These are phyloP conservation scores for Protomyces inouyei DNA, from an alignment of 1,139 yeast species.

Conservation along the genomic window DNA sequence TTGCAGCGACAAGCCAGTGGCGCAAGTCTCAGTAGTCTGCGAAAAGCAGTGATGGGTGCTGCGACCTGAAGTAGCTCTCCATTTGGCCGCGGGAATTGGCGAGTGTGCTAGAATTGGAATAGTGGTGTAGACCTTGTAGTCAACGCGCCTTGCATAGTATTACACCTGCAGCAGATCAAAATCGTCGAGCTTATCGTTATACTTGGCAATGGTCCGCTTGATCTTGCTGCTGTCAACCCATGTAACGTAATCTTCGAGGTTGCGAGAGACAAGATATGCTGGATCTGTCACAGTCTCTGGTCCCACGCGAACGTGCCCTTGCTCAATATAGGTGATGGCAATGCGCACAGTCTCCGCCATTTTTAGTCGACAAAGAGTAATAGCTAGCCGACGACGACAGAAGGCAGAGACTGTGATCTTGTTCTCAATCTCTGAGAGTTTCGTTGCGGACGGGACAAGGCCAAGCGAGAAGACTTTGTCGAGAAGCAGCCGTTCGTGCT, in stretches of 20 bases:
- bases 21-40: constrained; percentile 7
- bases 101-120: too few species aligned
- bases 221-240: constrained; percentile 97
- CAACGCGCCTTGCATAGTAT: not conserved
- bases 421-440: constrained; percentile 88
- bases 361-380: constrained; percentile 87
- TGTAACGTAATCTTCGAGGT: constrained; percentile 91
- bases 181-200: constrained; percentile 58
- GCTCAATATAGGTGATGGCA: constrained; percentile 88
- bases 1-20: not conserved
- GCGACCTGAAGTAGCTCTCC: not conserved
- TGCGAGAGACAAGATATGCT: constrained; percentile 80
- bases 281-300: constrained; percentile 95
- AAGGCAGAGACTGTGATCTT: constrained; percentile 87
- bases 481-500: constrained; percentile 78
- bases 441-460: constrained; percentile 72
- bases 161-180: constrained; percentile 37
- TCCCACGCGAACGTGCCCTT: constrained; percentile 96
- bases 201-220: constrained; percentile 80
- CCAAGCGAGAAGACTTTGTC: constrained; percentile 90
- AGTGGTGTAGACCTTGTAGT: too few species aligned
- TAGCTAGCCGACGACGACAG: constrained; percentile 88
- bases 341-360: constrained; percentile 90
- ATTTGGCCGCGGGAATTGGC: too few species aligned
- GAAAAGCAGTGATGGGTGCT: constrained; percentile 12